Base-by-base conservation (phyloP, 345 rosid genomes). In the Salix suchowensis region DNA sequence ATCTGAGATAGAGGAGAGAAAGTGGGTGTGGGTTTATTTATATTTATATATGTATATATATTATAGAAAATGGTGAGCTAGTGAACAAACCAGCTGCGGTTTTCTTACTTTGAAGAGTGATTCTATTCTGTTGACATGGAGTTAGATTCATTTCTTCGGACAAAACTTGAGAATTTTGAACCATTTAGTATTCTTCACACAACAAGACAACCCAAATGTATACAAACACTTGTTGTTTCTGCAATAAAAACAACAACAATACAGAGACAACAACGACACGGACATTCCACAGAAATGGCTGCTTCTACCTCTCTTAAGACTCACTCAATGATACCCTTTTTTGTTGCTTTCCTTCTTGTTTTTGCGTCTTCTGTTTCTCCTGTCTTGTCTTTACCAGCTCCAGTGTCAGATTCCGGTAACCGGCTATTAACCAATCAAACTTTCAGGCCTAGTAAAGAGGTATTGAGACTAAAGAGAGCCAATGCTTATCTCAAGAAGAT, bases 201-300 rank as follows among this genome's bases (percentile, higher is more conserved):
- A 82, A 88, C 80, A 88, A 76, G 92, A 91, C 92, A 87, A 83
- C 80, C 13, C 72, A 81, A 77, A 87, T 86, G 84, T 79, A 76
- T 85, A 86, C 92, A 89, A 86, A 79, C 84, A 81, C 78, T 67
- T 70, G 24, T 42, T 62, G 32, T 65, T 54, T 61, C 55, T 68
- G n/a, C 80, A 32, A 32, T 78, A 64, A 76, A 82, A 81, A 83
- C 78, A 80, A 83, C 89, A 82, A 34, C 89, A 82, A 46, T 76
- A 52, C 73, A 71, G 71, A 74, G 60, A 83, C 78, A 78, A 84
- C 89, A 81, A 60, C 88, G 81, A 60, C 79, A 37, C 72, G 71
- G 23, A 84, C 79, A 86, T 88, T 85, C 90, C 86, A 70, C 84
- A 76, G 76, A 82, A 68, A 93, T 88, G 92, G 91, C 84, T 78